Evolutionary conservation across 164 flowering plant species (phyloP), one percentile per base, ranked within the genome.

Genomic region (Vitis riparia): DNA sequence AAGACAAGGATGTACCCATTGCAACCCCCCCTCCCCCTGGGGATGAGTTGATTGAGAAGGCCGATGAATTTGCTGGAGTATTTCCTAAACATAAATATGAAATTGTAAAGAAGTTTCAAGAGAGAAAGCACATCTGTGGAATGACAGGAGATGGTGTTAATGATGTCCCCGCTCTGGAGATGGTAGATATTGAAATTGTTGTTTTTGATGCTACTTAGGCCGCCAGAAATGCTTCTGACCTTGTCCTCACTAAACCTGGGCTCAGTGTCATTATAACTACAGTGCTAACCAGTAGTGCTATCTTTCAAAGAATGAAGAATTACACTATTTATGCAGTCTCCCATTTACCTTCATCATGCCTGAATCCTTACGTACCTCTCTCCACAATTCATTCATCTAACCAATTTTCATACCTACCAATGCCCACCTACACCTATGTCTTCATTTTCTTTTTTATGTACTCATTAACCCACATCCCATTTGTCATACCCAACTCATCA

Each of bases 11-110:
- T 17, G 55, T 15, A 15, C 19, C 55, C 16, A 19, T 65, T n/a
- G 68, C 68, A 47, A 3, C 56, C 56, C 19, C 51, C 32, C 68
- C 68, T 19, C 19, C 51, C 32, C 68, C 68, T 19, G 1, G 47
- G 19, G 68, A 65, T 0, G 44, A 32, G 7, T 32, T 32, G 44
- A 32, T 32, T 32, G 5, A 32, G 44, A 32, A 32, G 44, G 44
- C 44, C 0, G 44, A 32, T 32, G 44, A 3, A 32, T 32, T 32
- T 32, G 44, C 44, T 6, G 5, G 68, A 3, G 44, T 32, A 32
- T 32, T 32, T 32, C 37, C 44, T 3, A 0, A 32, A 32, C 44
- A 32, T 6, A 32, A 32, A 6, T 32, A 51, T 14, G 55, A 51
- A 51, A 51, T 51, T 51, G 55, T 51, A 8, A 51, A 51, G 55